phyloP scores from a whole-genome alignment of 805 yeast genomes.

The Wickerhamiella azyma region DNA sequence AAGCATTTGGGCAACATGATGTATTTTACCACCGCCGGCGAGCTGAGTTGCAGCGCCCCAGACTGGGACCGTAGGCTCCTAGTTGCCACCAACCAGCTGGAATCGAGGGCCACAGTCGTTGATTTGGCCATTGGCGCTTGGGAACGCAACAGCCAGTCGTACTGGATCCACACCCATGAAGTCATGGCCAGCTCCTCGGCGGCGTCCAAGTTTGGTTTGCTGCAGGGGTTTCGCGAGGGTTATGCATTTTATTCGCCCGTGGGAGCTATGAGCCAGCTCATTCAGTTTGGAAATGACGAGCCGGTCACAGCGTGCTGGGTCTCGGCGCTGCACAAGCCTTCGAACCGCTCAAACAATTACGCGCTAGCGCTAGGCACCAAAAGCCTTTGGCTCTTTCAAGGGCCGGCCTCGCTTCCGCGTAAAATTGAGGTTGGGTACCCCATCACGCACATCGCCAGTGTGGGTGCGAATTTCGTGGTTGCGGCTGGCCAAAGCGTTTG shows the following conservation, averaged over 20 bases:
- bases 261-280: not conserved
- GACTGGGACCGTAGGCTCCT: constrained; percentile 1
- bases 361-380: not conserved
- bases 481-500: not conserved
- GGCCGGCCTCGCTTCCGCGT: not conserved
- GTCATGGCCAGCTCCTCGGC: not conserved
- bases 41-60: constrained; percentile 11
- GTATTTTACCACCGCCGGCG: constrained; percentile 16
- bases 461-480: not conserved
- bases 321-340: not conserved
- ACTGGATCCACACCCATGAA: not conserved
- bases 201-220: constrained; percentile 2
- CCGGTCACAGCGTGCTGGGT: not conserved
- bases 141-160: not conserved
- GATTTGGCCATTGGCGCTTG: not conserved
- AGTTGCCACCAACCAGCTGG: not conserved
- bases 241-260: not conserved
- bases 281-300: not conserved
- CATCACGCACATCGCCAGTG: not conserved
- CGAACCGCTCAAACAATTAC: not conserved
- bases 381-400: not conserved
- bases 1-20: constrained; percentile 18
- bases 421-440: not conserved
- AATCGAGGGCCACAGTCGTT: not conserved
- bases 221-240: not conserved